phyloP scores from a whole-genome alignment of 805 yeast genomes.

The Vanderwaltozyma tropicalis region DNA sequence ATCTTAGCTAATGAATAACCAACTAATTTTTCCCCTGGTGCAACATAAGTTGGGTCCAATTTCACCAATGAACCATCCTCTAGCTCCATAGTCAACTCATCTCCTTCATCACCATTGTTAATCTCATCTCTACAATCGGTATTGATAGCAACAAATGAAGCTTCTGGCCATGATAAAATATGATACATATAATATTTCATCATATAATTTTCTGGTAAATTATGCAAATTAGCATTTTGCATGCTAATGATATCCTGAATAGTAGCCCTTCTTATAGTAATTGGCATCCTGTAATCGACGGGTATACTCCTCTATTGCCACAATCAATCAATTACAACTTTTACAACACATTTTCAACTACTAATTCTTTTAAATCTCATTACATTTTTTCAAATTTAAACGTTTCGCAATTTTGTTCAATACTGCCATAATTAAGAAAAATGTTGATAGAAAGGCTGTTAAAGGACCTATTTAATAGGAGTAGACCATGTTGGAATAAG shows the following conservation, averaged over 20 bases:
- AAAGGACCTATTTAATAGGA: neutral
- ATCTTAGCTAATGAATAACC: conserved; percentile 93
- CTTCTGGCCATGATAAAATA: conserved; percentile 93
- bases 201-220: conserved; percentile 89
- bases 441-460: neutral
- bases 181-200: conserved; percentile 91
- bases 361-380: neutral
- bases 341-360: too few relatives aligned
- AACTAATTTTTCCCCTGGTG: conserved; percentile 68
- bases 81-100: conserved; percentile 13
- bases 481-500: too few relatives aligned
- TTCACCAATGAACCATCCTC: conserved; percentile 27
- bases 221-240: conserved; percentile 89
- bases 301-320: neutral
- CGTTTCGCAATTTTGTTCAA: neutral
- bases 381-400: neutral
- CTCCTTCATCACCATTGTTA: conserved; percentile 13
- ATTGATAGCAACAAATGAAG: conserved; percentile 88
- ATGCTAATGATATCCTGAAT: conserved; percentile 82
- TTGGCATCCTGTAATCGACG: conserved; percentile 44
- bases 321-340: neutral
- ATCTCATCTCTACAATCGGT: conserved; percentile 31
- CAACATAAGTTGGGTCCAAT: conserved; percentile 55
- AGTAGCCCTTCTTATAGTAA: conserved; percentile 81
- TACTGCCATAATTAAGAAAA: neutral